Base-by-base conservation (phyloP, 2,329 filamentous ascomycete species). In the Botrytis porri region DNA sequence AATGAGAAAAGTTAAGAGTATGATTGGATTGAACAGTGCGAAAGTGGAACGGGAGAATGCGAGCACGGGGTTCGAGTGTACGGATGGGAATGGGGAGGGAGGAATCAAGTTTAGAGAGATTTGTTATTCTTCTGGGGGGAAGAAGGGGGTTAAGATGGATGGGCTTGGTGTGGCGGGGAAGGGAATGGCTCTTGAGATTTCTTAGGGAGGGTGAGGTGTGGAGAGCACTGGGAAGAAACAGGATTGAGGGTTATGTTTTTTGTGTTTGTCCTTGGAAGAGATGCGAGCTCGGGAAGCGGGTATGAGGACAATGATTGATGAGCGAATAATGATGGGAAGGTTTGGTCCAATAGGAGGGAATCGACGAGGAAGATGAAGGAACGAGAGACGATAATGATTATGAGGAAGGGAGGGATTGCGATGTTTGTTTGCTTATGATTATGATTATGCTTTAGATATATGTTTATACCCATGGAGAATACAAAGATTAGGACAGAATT, bases 401-500 rank as follows among this genome's bases (percentile, higher is more conserved):
- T 25, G 63, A 48, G 29, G 29, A 10, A 54, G 18, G 35, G 54
- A 41, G 37, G 65, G 3, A n/a, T 43, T 57, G 51, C 65, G 35
- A 59, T 57, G 65, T 57, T 54, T 43, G 18, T 32, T 69, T 57
- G 48, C 37, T 69, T 57, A 57, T 57, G 65, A 41, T 25, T 54
- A 54, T 29, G 43, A 8, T 67, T 57, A 67, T 57, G 25, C 65
- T 59, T 69, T 69, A 57, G 16, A 41, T 20, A 22, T 69, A 57
- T 69, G n/a, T 69, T 57, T 69, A 69, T 69, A 69, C 65, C 51
- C 65, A 32, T 57, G 39, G 35, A 69, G 35, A 69, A 69, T 69
- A 57, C 64, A 39, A 35, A 54, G 45, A 67, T 32, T 35, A 45
- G n/a, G 51, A 57, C 29, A 57, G n/a, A 54, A 67, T 57, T 29